A percentile compares a stretch with the other conserved stretches of the same genome.
Evolutionary conservation across 768 basidiomycete species (phyloP).

Genomic region (Panaeolus cyanescens): DNA sequence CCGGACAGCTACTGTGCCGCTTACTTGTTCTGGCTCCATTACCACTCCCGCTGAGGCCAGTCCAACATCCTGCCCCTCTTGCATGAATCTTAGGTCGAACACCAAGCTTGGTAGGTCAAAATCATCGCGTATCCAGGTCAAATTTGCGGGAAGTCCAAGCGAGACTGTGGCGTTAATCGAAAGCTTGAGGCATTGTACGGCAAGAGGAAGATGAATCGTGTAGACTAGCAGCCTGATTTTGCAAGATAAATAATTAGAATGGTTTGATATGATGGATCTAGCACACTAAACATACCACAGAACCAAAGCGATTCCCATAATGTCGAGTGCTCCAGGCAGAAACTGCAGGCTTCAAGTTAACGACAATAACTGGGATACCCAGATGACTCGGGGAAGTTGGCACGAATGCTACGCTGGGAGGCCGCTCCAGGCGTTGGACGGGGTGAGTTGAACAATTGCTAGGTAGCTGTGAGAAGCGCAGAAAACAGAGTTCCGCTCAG

Average conservation of each 20-base stretch:
- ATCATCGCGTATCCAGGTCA: neutral
- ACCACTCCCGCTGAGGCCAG: neutral
- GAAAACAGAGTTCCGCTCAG: neutral
- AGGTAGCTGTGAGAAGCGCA: neutral
- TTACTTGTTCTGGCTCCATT: neutral
- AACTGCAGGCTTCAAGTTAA: neutral
- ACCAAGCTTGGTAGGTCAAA: neutral
- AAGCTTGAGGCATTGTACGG: neutral
- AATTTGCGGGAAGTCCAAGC: neutral
- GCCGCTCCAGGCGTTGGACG: neutral
- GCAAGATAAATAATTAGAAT: neutral
- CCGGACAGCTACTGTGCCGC: neutral
- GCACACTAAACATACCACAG: neutral
- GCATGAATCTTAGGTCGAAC: neutral
- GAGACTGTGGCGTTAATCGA: neutral
- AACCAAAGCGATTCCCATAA: neutral
- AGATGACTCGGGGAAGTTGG: too few relatives aligned
- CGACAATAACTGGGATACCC: too few relatives aligned
- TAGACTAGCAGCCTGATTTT: neutral
- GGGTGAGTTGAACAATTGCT: neutral
- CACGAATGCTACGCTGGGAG: neutral
- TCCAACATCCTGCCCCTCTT: neutral
- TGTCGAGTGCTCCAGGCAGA: neutral
- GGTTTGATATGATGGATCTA: neutral
- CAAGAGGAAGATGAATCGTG: neutral